A percentile compares a stretch with the other conserved stretches of the same genome.
phyloP scores from a whole-genome alignment of 768 basidiomycete genomes.

The Boletellus sp. region DNA sequence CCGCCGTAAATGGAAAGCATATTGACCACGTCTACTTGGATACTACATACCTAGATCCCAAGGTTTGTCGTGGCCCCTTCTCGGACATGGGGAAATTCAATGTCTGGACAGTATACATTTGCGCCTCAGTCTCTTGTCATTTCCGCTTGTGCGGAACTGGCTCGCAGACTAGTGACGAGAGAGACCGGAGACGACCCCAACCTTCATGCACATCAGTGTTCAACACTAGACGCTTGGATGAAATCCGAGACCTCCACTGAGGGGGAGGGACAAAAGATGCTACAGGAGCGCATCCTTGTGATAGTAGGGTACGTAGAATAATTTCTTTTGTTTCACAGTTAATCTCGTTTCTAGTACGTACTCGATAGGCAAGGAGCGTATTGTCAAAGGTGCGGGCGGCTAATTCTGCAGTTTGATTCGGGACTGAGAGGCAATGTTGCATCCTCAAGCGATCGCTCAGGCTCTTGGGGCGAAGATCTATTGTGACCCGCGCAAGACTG shows the following conservation, averaged over 20 bases:
- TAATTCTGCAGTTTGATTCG: not conserved
- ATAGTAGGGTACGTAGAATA: slow-evolving; percentile 60
- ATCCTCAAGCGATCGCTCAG: slow-evolving; percentile 68
- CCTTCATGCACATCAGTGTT: slow-evolving; percentile 20
- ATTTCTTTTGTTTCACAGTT: not conserved
- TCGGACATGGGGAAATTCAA: slow-evolving; percentile 1
- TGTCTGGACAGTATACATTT: slow-evolving; percentile 70
- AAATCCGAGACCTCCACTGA: slow-evolving; percentile 23
- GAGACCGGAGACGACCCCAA: slow-evolving; percentile 29
- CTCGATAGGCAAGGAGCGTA: slow-evolving; percentile 95
- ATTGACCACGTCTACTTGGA: slow-evolving; percentile 92
- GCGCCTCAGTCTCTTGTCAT: slow-evolving; percentile 95
- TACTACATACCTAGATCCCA: slow-evolving; percentile 92
- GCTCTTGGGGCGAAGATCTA: slow-evolving; percentile 81
- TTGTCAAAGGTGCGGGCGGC: slow-evolving; percentile 74
- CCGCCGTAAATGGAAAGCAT: slow-evolving; percentile 71
- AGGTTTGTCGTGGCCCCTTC: slow-evolving; percentile 38
- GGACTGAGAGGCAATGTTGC: not conserved
- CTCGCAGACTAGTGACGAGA: slow-evolving; percentile 51
- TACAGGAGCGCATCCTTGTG: slow-evolving; percentile 45
- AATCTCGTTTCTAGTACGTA: slow-evolving; percentile 65
- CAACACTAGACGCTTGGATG: slow-evolving; percentile 54
- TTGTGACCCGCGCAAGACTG: slow-evolving; percentile 81
- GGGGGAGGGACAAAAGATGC: slow-evolving; percentile 35
- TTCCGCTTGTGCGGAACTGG: slow-evolving; percentile 85